Conservation (phyloP, 164 flowering plant genomes). For the Dillenia suffruticosa region DNA sequence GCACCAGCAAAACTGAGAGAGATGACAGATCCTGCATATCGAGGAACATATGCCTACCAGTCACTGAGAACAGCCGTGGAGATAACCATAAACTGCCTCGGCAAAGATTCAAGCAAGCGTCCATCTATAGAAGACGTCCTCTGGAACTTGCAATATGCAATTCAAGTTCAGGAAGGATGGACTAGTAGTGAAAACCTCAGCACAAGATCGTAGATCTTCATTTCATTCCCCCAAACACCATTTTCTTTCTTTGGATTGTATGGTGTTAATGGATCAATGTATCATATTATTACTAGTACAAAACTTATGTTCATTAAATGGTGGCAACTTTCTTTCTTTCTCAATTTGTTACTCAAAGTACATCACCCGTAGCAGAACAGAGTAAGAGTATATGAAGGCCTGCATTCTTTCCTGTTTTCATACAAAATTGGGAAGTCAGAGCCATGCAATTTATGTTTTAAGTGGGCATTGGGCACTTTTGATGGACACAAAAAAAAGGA, state of each 20-base stretch:
- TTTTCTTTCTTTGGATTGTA: not conserved
- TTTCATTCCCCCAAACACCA: not conserved
- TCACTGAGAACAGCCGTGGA: constrained; percentile 62
- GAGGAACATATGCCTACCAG: constrained; percentile 62
- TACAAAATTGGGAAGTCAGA: too few relatives aligned
- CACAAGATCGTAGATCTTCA: constrained; percentile 15
- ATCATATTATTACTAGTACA: not conserved
- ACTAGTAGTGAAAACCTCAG: constrained; percentile 50
- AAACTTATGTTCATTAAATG: not conserved
- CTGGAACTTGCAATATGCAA: constrained; percentile 89
- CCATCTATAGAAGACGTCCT: constrained; percentile 89
- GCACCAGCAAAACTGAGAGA: constrained; percentile 37
- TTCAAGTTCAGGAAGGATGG: constrained; percentile 91
- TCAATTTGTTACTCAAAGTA: not conserved
- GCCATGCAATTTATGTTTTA: too few relatives aligned
- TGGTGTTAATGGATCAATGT: not conserved
- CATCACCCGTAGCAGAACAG: too few relatives aligned
- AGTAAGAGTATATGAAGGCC: too few relatives aligned
- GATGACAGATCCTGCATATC: constrained; percentile 45
- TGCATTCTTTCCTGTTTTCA: too few relatives aligned
- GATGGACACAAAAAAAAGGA: too few relatives aligned
- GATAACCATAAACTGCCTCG: constrained; percentile 59
- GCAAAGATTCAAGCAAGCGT: constrained; percentile 42
- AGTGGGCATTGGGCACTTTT: too few relatives aligned
- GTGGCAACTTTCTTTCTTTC: not conserved